Evolutionary conservation across 2,329 filamentous ascomycete genomes (phyloP), one percentile per base, ranked within the genome.

Genomic region (Fusarium sp.): DNA sequence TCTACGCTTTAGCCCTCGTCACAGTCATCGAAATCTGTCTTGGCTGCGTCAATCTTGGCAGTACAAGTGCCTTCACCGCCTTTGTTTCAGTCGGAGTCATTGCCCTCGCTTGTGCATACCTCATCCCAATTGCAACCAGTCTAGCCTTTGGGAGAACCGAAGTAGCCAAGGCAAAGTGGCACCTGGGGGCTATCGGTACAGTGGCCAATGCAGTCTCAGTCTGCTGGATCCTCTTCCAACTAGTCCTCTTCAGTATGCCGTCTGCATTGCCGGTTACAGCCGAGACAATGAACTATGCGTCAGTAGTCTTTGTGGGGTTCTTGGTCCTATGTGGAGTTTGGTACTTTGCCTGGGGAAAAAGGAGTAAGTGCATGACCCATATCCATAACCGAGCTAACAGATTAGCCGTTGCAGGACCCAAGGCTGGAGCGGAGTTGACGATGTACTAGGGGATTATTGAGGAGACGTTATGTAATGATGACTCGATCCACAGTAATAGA

Each of bases 41-140:
- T 4, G 57, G 47, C 1, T 61, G 57, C 4, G 17, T 54, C 4
- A 61, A 61, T 1, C 57, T 61, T 1, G 57, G 57, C 17, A 54
- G 57, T 4, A 45, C 57, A 15, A 61, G 57, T 29, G 57, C 57
- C 11, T 61, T 61, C 6, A 61, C 57, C 4, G 57, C 57, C 1
- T 61, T 61, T 11, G 57, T 61, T 1, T 61, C 57, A 5, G 47
- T 61, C 0, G 57, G 57, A 1, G 57, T 61, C 1, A 41, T 61
- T 2, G 57, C 57, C 2, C 9, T 61, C 5, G 57, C 57, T 3
- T n/a, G 41, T 4, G 39, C 57, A 36, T 54, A 61, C 7, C 31
- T 61, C 8, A 54, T 45, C 14, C 57, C 57, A 1, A 61, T 61
- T 12, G 17, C 14, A 1, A 44, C n/a, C 5, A 38, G 25, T 17